Evolutionary conservation across 2,329 filamentous ascomycete species (phyloP), one percentile per base, ranked within the genome.

Genomic region (Xylariaceae sp.): DNA sequence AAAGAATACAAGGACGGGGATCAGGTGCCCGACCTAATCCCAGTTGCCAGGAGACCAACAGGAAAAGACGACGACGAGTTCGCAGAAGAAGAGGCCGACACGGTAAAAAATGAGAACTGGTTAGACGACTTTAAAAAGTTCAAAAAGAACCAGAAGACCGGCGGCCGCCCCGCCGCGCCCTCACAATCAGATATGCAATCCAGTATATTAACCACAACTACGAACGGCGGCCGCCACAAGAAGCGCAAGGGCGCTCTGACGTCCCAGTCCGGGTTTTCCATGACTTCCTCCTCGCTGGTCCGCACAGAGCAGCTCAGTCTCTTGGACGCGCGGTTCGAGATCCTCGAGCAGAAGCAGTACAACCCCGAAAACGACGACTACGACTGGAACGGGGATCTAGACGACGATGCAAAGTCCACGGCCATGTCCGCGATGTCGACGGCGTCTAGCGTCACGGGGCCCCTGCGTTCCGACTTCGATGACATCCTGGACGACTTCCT

Each of bases 181-280:
- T 77, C 79, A 1, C 79, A 80, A 15, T 86, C 84, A 2, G 86
- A 87, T 59, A 66, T 86, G 44, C 84, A 88, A 65, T 86, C 82
- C 1, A 88, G 87, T 5, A 76, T 86, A 61, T 81, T 87, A 74
- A 91, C 87, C 1, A 85, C 87, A 0, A 91, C 87, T 2, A 86
- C 88, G 1, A 87, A 86, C 57, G 89, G 88, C 34, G 90, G 90
- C 12, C 84, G 89, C 49, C 81, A 80, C 57, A 97, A 97, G 85
- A 96, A 96, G 81, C 85, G 92, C 67, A 97, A 96, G 77, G 92
- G 92, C 43, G 92, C 94, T 2, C 74, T 95, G 70, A 97, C 92
- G 3, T 89, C 88, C 60, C 87, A 88, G 0, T 94, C 91, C 0
- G 85, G 82, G 54, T 95, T 94, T 72, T 94, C 88, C 49, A 96